Evolutionary conservation across 2,329 filamentous ascomycete genomes (phyloP), one percentile per base, ranked within the genome.

Genomic region (Colletotrichum kahawae): DNA sequence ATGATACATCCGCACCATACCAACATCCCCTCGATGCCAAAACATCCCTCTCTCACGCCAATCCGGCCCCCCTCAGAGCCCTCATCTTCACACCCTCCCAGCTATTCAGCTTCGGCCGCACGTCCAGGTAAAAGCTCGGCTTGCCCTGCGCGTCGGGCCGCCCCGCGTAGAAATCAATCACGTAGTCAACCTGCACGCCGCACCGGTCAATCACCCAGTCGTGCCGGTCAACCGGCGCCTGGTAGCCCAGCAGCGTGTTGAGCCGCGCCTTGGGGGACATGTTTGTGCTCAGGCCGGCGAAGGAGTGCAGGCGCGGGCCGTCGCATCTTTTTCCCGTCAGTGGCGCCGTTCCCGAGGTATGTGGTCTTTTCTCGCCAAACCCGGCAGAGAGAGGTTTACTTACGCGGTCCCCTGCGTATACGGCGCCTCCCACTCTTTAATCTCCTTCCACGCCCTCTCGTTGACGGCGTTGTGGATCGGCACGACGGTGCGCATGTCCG

Each of bases 401-500:
- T 85, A 92, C 90, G 90, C 86, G 79, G 94, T 86, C 48, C 87
- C 84, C 73, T 90, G 84, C 3, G 85, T 84, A 75, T 91, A 94
- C 0, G 93, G 93, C 57, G 87, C 89, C 85, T 99, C 97, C 97
- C 97, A 99, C 59, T 91, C 87, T 79, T 94, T 92, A 78, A 99
- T 98, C 86, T 98, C 94, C 77, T 91, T 89, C 97, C 97, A 99
- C 1, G 97, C 97, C 56, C 95, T 90, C 90, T 99, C 97, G 85
- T 99, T 99, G 77, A 99, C 97, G 59, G 97, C 97, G 83, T 99
- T 99, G 86, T 99, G 97, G 80, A 98, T 98, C 4, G 95, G 97
- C 70, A 98, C 96, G 38, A 98, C 96, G 38, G 94, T 94, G 80
- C 91, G 93, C 93, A 98, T 98, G 84, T 98, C 95, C 7, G 89